Evolutionary conservation across 345 rosid species (phyloP).

Genomic region (Rhodamnia argentea): DNA sequence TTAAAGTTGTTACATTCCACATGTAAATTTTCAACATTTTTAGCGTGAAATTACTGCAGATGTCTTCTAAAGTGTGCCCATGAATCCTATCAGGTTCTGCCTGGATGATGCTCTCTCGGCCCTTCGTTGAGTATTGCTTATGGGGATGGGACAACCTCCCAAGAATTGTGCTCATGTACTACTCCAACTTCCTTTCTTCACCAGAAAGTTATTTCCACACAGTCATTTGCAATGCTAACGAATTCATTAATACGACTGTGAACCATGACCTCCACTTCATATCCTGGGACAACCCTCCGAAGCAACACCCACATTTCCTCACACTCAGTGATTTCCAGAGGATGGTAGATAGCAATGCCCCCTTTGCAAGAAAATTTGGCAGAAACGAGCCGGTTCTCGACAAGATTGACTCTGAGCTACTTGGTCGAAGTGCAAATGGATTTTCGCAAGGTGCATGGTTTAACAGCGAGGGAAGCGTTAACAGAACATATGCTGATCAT

Average conservation of each 20-base stretch:
- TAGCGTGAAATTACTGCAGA: not conserved
- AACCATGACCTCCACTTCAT: conserved; percentile 93
- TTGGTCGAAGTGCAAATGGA: conserved; percentile 18
- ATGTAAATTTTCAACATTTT: not conserved
- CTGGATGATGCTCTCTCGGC: conserved; percentile 87
- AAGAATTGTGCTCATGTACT: conserved; percentile 73
- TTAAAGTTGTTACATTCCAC: not conserved
- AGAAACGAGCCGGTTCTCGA: conserved; percentile 54
- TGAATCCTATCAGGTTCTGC: conserved; percentile 56
- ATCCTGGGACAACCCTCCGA: conserved; percentile 90
- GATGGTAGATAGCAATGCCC: conserved; percentile 73
- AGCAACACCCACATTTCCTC: conserved; percentile 87
- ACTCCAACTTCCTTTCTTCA: conserved; percentile 80
- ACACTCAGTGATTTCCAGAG: conserved; percentile 40
- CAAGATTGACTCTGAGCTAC: conserved; percentile 71
- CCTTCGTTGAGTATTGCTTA: conserved; percentile 64
- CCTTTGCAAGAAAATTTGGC: conserved; percentile 81
- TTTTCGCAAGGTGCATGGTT: not conserved
- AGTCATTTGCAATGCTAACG: conserved; percentile 69
- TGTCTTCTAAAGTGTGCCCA: not conserved
- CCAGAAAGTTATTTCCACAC: conserved; percentile 96
- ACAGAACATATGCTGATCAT: not conserved
- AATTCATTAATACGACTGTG: conserved; percentile 62
- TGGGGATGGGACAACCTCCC: conserved; percentile 98
- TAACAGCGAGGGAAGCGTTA: not conserved